phyloP scores from a whole-genome alignment of 257 asterid species.

The Solanum sparsipilum region DNA sequence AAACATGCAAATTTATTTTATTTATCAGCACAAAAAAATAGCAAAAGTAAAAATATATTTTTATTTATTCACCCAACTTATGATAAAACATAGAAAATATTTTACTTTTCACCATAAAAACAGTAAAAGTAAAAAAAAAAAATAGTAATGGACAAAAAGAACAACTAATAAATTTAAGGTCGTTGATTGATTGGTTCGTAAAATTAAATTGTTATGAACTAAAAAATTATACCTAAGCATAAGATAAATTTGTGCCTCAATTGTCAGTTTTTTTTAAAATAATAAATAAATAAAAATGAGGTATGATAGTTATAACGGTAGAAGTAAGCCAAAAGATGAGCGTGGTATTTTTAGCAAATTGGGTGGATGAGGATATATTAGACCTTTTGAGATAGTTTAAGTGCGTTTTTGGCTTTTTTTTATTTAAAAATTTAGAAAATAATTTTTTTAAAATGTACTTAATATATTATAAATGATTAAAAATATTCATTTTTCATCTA shows the following conservation, averaged over 20 bases:
- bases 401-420: rapidly evolving
- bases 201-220: background rate
- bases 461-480: background rate
- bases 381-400: background rate
- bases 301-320: background rate
- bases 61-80: background rate
- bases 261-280: background rate
- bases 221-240: background rate
- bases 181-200: background rate
- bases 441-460: background rate
- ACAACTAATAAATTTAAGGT: background rate
- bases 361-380: background rate
- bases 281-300: background rate
- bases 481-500: no score
- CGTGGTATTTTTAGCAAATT: background rate
- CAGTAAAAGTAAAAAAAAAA: background rate
- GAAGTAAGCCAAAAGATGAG: background rate
- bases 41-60: background rate
- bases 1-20: background rate
- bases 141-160: background rate
- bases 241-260: background rate
- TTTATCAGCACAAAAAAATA: background rate
- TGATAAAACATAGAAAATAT: background rate
- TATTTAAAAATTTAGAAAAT: no score
- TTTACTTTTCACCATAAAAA: background rate